Evolutionary conservation across 2,329 filamentous ascomycete species (phyloP).

Genomic region (Aspergillus niger): DNA sequence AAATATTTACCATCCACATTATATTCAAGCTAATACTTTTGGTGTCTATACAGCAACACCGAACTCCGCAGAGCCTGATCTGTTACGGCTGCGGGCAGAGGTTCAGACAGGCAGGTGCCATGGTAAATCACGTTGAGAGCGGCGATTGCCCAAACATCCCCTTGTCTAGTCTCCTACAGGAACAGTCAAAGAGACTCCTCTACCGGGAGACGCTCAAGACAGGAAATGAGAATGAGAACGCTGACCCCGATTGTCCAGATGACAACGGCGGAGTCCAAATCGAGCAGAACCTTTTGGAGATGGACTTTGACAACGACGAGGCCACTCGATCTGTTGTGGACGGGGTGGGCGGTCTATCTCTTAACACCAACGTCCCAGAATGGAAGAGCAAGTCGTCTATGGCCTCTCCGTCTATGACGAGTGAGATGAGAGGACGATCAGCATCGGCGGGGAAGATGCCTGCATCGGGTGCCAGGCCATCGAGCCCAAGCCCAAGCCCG

Average conservation of each 20-base stretch:
- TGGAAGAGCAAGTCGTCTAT: not conserved
- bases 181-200: slow-evolving; percentile 55
- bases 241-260: slow-evolving; percentile 12
- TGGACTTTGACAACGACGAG: not conserved
- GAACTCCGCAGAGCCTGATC: slow-evolving; percentile 50
- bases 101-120: slow-evolving; percentile 52
- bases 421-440: not conserved
- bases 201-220: slow-evolving; percentile 36
- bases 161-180: slow-evolving; percentile 47
- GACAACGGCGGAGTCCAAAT: slow-evolving; percentile 30
- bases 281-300: not conserved
- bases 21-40: not conserved
- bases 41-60: slow-evolving; percentile 48
- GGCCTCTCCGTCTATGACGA: not conserved
- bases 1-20: not conserved
- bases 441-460: not conserved
- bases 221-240: slow-evolving; percentile 3
- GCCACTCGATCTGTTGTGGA: not conserved
- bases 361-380: not conserved
- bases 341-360: not conserved
- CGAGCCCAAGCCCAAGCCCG: not conserved
- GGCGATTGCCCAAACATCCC: slow-evolving; percentile 52
- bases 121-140: slow-evolving; percentile 59
- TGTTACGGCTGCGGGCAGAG: slow-evolving; percentile 51
- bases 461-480: not conserved